Conservation (phyloP, 768 basidiomycete species). For the Amanita pseudoporphyria region DNA sequence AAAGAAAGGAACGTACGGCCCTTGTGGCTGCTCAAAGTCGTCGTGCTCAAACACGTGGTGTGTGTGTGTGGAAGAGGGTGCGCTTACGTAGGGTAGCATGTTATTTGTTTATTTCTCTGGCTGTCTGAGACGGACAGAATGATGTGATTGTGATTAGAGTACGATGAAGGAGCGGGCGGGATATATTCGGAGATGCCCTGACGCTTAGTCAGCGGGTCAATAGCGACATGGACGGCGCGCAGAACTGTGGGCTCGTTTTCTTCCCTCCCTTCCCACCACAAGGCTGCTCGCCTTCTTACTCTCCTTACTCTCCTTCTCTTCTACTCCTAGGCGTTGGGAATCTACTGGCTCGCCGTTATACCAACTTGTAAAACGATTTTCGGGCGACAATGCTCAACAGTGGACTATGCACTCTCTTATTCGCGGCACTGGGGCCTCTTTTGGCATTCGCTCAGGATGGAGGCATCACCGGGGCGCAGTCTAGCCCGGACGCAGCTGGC, state of each 20-base stretch:
- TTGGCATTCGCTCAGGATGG: slow-evolving; percentile 45
- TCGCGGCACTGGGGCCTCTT: slow-evolving; percentile 21
- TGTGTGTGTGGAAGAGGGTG: too few relatives aligned
- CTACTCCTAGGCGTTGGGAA: not conserved
- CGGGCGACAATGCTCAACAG: not conserved
- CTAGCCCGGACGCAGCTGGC: slow-evolving; percentile 43
- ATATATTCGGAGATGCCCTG: not conserved
- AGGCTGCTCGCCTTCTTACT: not conserved
- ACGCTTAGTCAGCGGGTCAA: not conserved
- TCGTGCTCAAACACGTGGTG: too few relatives aligned
- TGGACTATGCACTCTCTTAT: slow-evolving; percentile 9
- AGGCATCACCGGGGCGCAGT: slow-evolving; percentile 40
- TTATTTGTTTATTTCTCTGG: too few relatives aligned
- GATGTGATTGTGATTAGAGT: too few relatives aligned
- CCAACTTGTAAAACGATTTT: too few relatives aligned
- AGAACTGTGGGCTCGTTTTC: not conserved
- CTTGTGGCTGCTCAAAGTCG: too few relatives aligned
- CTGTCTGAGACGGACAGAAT: not conserved
- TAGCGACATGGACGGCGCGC: not conserved
- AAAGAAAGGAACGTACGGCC: too few relatives aligned
- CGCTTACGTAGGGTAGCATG: too few relatives aligned
- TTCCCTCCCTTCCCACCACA: not conserved
- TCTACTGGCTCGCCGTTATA: not conserved
- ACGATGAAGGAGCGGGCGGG: too few relatives aligned
- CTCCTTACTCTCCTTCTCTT: not conserved